Percentiles rank a stretch among this genome's conserved stretches.
Evolutionary conservation across 2,329 filamentous ascomycete genomes (phyloP).

Genomic region (Penicillium decumbens): DNA sequence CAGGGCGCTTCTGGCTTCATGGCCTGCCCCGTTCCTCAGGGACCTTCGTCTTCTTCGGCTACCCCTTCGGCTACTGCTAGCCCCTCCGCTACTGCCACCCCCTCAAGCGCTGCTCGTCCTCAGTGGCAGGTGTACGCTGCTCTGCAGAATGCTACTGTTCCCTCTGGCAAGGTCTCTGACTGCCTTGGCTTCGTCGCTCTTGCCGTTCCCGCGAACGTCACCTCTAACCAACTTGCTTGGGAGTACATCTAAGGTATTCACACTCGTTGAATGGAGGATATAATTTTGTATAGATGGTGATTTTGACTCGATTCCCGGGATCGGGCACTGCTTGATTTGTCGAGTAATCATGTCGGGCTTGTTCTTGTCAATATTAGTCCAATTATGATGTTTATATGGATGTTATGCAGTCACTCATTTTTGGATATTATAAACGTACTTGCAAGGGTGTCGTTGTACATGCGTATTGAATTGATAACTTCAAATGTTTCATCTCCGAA

Average conservation of each 20-base stretch:
- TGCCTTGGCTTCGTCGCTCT: conserved; percentile 39
- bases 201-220: conserved; percentile 23
- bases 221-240: conserved; percentile 29
- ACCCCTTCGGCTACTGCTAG: background rate
- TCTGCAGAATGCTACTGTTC: conserved; percentile 36
- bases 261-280: background rate
- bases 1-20: conserved; percentile 39
- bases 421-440: background rate
- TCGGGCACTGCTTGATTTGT: background rate
- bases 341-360: background rate
- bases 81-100: background rate
- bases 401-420: background rate
- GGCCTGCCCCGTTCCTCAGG: conserved; percentile 35
- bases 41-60: background rate
- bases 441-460: no score
- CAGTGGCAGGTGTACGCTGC: conserved; percentile 40
- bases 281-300: background rate
- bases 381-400: background rate
- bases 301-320: background rate
- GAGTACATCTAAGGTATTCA: conserved; percentile 35
- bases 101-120: background rate
- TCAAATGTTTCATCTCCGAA: no score
- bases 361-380: background rate
- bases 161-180: conserved; percentile 34
- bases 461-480: no score